phyloP scores from a whole-genome alignment of 331 rosid species.

The Telfairia occidentalis region DNA sequence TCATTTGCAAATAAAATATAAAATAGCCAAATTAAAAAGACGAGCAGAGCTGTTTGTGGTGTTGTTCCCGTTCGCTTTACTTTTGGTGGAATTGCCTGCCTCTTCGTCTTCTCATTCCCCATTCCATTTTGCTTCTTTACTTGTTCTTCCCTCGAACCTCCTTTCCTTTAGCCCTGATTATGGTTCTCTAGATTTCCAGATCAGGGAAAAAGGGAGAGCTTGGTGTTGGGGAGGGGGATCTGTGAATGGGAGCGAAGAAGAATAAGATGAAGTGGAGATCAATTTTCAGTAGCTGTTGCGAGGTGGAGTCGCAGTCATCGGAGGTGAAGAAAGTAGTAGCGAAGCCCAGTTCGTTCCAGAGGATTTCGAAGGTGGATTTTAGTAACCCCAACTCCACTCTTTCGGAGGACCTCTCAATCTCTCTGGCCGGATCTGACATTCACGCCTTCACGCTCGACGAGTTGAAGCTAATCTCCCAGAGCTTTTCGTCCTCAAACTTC shows the following conservation, averaged over 20 bases:
- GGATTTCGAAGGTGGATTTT: constrained; percentile 54
- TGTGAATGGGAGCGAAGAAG: constrained; percentile 28
- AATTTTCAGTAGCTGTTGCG: constrained; percentile 46
- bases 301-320: constrained; percentile 15
- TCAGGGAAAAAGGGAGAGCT: no score
- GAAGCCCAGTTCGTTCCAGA: constrained; percentile 31
- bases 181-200: no score
- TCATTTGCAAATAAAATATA: no score
- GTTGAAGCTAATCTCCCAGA: constrained; percentile 61
- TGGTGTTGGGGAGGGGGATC: no score
- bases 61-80: no score
- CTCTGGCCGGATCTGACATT: constrained; percentile 72
- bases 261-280: constrained; percentile 43
- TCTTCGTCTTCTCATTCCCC: no score
- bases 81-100: no score
- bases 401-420: constrained; percentile 67
- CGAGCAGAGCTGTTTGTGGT: no score
- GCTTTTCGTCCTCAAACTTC: constrained; percentile 54
- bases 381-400: constrained; percentile 50
- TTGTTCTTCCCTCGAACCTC: no score
- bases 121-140: no score
- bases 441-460: constrained; percentile 55
- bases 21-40: no score
- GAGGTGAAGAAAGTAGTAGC: constrained; percentile 38
- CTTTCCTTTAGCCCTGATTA: no score